A percentile compares a stretch with the other conserved stretches of the same genome.
Evolutionary conservation across 202 grass and related monocot species (phyloP).

Genomic region (Zoysia matrella): DNA sequence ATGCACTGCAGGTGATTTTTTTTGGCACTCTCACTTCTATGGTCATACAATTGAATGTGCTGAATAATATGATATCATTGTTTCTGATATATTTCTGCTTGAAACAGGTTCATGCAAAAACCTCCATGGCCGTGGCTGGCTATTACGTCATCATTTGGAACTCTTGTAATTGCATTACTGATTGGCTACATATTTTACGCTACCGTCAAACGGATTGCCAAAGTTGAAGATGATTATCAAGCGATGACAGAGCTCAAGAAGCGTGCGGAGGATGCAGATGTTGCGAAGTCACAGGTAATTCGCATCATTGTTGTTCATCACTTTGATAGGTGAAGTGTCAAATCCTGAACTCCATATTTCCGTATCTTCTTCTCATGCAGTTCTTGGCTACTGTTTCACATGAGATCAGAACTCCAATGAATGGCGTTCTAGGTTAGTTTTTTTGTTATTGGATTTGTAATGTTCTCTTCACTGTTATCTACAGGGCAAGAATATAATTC

Average conservation of each 20-base stretch:
- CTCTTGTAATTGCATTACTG: conserved; percentile 50
- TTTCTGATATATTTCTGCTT: conserved; percentile 32
- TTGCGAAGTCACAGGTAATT: conserved; percentile 87
- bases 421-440: conserved; percentile 90
- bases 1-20: conserved; percentile 96
- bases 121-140: too few species aligned
- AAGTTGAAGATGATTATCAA: conserved; percentile 86
- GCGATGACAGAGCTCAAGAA: conserved; percentile 87
- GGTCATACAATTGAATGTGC: conserved; percentile 10
- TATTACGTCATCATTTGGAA: too few species aligned
- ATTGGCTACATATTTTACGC: conserved; percentile 72
- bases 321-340: not conserved
- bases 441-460: not conserved
- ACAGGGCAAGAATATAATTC: not conserved
- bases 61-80: not conserved
- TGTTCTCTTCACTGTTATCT: conserved; percentile 6
- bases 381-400: conserved; percentile 99
- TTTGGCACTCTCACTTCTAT: not conserved
- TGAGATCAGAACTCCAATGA: conserved; percentile 99
- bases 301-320: not conserved
- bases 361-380: conserved; percentile 50
- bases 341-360: not conserved
- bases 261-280: conserved; percentile 10
- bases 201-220: conserved; percentile 77
- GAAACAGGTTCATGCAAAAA: conserved; percentile 13